Percentiles rank a stretch among this genome's conserved stretches.
These are phyloP conservation scores for Cotoneaster glaucophyllus DNA, from an alignment of 306 rosid genomes.

Conservation along the genomic window DNA sequence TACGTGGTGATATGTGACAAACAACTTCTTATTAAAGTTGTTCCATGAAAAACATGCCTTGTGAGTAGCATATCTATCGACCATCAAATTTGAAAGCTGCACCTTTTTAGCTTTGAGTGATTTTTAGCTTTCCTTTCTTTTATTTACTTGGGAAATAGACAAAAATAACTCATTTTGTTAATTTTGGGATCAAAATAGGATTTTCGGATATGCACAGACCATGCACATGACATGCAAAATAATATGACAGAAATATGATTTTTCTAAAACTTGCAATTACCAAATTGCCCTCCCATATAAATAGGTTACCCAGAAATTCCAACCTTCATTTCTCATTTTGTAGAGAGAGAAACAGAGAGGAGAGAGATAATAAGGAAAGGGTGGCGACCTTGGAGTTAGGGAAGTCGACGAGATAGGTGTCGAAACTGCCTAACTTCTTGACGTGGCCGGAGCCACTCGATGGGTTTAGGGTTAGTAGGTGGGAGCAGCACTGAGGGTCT, in stretches of 20 bases:
- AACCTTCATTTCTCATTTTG: no score
- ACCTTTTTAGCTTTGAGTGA: not conserved
- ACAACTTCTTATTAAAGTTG: not conserved
- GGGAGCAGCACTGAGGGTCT: conserved; percentile 52
- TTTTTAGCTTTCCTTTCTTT: not conserved
- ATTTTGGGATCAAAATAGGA: no score
- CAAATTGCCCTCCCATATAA: no score
- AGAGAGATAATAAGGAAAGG: conserved; percentile 4
- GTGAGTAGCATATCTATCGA: not conserved
- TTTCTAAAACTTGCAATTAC: no score
- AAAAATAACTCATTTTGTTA: no score
- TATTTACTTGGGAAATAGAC: not conserved
- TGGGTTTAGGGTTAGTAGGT: conserved; percentile 50
- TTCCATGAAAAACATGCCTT: conserved; percentile 6
- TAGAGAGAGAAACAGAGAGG: no score
- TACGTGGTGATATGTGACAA: conserved; percentile 27
- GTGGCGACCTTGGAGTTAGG: conserved; percentile 43
- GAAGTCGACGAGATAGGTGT: conserved; percentile 42
- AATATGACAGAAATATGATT: no score
- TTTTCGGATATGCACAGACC: no score
- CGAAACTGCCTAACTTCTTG: conserved; percentile 34
- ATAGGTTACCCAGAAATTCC: no score
- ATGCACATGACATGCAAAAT: no score
- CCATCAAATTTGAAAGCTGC: not conserved
- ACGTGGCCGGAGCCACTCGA: conserved; percentile 45